Evolutionary conservation across 1,284 basidiomycete species (phyloP).

Genomic region (Acaromyces ingoldii): DNA sequence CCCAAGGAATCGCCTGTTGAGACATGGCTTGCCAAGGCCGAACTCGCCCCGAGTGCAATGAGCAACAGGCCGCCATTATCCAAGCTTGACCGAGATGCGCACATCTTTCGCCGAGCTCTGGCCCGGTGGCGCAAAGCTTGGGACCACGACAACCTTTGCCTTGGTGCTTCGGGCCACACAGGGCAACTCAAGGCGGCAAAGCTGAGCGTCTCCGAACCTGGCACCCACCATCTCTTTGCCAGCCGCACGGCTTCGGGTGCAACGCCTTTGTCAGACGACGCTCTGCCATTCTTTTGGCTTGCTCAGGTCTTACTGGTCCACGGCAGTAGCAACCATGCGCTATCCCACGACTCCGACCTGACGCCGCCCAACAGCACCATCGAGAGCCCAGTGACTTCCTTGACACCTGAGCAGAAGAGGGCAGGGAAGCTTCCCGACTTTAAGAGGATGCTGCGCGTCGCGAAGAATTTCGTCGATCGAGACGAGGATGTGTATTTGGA

Average conservation of each 20-base stretch:
- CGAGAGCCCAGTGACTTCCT: not conserved
- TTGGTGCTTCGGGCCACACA: constrained; percentile 22
- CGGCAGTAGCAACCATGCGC: too few relatives aligned
- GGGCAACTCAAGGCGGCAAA: constrained; percentile 5
- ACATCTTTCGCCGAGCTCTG: constrained; percentile 30
- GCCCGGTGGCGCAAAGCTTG: constrained; percentile 36
- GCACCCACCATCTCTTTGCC: constrained; percentile 24
- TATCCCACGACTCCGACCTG: not conserved
- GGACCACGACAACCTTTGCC: constrained; percentile 32
- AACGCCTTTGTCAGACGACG: constrained; percentile 37
- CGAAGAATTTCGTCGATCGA: constrained; percentile 33
- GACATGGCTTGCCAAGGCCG: constrained; percentile 14
- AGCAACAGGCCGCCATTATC: not conserved
- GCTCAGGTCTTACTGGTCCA: constrained; percentile 38
- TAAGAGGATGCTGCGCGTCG: constrained; percentile 30
- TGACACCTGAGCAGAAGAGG: not conserved
- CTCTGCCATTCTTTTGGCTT: constrained; percentile 41
- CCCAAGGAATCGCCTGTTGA: constrained; percentile 22
- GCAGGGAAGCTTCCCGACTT: not conserved
- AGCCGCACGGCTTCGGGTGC: constrained; percentile 37
- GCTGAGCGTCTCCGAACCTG: constrained; percentile 7
- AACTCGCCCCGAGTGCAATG: too few relatives aligned
- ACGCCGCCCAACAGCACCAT: not conserved
- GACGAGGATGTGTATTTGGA: constrained; percentile 22
- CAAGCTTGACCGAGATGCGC: constrained; percentile 8